Evolutionary conservation across 148 eudicot species (phyloP).

Genomic region (Nepenthes gracilis): DNA sequence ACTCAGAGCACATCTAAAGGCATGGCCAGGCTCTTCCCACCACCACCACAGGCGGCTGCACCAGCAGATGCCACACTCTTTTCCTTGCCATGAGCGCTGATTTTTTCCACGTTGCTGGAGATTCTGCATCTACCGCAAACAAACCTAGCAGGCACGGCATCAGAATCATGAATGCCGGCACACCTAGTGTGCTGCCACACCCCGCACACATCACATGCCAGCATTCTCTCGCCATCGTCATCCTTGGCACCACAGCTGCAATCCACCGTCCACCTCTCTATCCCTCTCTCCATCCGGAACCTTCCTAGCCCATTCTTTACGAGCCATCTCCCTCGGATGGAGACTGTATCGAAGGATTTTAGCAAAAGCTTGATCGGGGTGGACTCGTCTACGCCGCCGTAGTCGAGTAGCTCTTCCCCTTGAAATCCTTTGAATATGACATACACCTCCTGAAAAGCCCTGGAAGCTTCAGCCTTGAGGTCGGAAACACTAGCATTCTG

Average conservation of each 20-base stretch:
- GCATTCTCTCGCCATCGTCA: slow-evolving; percentile 94
- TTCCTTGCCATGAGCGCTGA: slow-evolving; percentile 15
- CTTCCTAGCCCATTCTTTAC: slow-evolving; percentile 37
- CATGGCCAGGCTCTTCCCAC: slow-evolving; percentile 20
- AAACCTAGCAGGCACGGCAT: slow-evolving; percentile 54
- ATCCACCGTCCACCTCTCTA: slow-evolving; percentile 84
- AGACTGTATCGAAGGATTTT: slow-evolving; percentile 30
- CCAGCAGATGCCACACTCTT: slow-evolving; percentile 3
- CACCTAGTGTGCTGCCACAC: slow-evolving; percentile 97
- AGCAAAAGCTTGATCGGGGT: slow-evolving; percentile 67
- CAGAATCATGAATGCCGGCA: slow-evolving; percentile 50
- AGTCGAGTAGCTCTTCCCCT: slow-evolving; percentile 67
- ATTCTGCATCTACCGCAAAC: slow-evolving; percentile 37
- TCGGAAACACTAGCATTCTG: slow-evolving; percentile 58
- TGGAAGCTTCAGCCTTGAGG: slow-evolving; percentile 62
- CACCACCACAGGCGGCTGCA: slow-evolving; percentile 2
- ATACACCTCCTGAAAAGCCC: slow-evolving; percentile 72
- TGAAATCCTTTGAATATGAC: slow-evolving; percentile 62
- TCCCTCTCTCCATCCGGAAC: slow-evolving; percentile 72
- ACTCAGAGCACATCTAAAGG: slow-evolving; percentile 13
- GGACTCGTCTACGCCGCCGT: slow-evolving; percentile 61
- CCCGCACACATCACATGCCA: slow-evolving; percentile 74
- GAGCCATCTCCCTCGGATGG: slow-evolving; percentile 42
- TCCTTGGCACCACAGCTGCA: slow-evolving; percentile 83
- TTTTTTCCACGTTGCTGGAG: slow-evolving; percentile 5